A percentile compares a stretch with the other conserved stretches of the same genome.
phyloP scores from a whole-genome alignment of 768 basidiomycete species.

The Fistulinella prunicolor region DNA sequence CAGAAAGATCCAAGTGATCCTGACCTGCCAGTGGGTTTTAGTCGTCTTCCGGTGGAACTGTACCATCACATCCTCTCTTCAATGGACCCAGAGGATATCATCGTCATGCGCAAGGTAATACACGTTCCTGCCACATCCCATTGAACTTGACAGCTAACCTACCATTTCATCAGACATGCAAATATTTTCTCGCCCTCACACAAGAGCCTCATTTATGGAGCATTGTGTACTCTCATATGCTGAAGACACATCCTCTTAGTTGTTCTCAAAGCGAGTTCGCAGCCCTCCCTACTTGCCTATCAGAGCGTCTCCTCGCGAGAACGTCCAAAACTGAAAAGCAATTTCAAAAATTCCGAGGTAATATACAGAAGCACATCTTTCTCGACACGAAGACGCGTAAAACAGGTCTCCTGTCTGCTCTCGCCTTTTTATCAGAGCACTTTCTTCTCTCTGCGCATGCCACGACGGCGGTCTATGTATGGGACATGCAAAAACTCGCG shows the following conservation, averaged over 20 bases:
- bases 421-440: slow-evolving; percentile 11
- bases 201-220: slow-evolving; percentile 5
- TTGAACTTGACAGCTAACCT: neutral
- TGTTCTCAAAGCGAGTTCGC: slow-evolving; percentile 9
- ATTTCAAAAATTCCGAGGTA: neutral
- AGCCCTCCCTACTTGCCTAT: neutral
- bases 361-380: neutral
- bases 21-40: neutral
- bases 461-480: slow-evolving; percentile 10
- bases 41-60: slow-evolving; percentile 4
- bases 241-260: neutral
- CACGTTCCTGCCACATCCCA: too few species aligned
- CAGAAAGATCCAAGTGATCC: neutral
- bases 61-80: slow-evolving; percentile 4
- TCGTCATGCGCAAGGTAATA: slow-evolving; percentile 12
- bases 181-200: slow-evolving; percentile 1
- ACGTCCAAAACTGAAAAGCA: slow-evolving; percentile 3
- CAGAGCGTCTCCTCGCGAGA: slow-evolving; percentile 8
- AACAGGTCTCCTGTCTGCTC: neutral
- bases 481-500: slow-evolving; percentile 5
- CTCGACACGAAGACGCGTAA: neutral
- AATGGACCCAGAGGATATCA: slow-evolving; percentile 3
- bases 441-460: slow-evolving; percentile 9
- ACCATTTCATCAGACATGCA: slow-evolving; percentile 8
- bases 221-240: slow-evolving; percentile 1